Percentiles rank a stretch among this genome's conserved stretches.
Evolutionary conservation across 331 rosid species (phyloP).

Genomic region (Prunus yedoensis): DNA sequence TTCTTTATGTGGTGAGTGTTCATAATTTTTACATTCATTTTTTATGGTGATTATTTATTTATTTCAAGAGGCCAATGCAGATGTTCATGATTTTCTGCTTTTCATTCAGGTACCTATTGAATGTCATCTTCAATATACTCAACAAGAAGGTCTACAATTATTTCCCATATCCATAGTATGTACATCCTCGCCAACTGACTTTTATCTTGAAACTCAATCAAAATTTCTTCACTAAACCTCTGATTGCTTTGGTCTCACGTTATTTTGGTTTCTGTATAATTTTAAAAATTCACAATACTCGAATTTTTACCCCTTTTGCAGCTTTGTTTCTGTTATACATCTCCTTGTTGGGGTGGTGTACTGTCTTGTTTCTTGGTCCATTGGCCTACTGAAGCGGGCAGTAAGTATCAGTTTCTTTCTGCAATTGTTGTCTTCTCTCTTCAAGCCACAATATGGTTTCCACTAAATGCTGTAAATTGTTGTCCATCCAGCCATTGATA

Average conservation of each 20-base stretch:
- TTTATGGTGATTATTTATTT: background rate
- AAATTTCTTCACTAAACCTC: background rate
- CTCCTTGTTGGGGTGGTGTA: constrained; percentile 83
- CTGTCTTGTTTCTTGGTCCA: constrained; percentile 77
- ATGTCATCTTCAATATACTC: constrained; percentile 90
- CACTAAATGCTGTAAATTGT: constrained; percentile 2
- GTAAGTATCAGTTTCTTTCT: constrained; percentile 46
- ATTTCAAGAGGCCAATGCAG: background rate
- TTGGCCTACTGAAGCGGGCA: constrained; percentile 92
- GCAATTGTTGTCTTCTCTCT: background rate
- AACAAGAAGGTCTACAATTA: constrained; percentile 96
- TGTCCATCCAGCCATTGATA: constrained; percentile 53
- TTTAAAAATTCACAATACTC: constrained; percentile 8
- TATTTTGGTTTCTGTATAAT: constrained; percentile 1
- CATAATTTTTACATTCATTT: background rate
- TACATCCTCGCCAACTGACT: constrained; percentile 5
- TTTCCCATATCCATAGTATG: constrained; percentile 96
- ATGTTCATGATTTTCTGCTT: constrained; percentile 11
- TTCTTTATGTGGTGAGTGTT: constrained; percentile 80
- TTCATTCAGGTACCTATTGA: constrained; percentile 77
- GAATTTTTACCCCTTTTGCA: constrained; percentile 32
- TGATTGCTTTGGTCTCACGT: constrained; percentile 12
- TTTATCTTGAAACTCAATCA: too few species aligned
- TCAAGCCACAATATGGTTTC: constrained; percentile 9
- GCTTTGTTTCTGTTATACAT: constrained; percentile 95